Percentiles rank a stretch among this genome's conserved stretches.
Evolutionary conservation across 2,329 filamentous ascomycete genomes (phyloP).

Genomic region (Lasiodiplodia theobromae): DNA sequence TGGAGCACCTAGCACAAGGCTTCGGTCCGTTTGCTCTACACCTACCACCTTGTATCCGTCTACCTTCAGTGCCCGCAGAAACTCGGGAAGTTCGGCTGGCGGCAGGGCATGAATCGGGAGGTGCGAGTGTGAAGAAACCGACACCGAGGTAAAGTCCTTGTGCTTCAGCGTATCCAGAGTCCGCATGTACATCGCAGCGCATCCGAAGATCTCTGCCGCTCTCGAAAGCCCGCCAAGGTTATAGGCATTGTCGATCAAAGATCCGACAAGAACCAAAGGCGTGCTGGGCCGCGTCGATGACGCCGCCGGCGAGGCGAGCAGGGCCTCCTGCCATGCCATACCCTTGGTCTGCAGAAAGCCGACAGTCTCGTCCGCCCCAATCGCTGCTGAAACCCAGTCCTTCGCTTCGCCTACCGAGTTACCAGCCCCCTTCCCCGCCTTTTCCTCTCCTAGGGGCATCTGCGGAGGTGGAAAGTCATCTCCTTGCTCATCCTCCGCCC

Average conservation of each 20-base stretch:
- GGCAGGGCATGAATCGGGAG: conserved; percentile 53
- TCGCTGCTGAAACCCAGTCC: neutral
- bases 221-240: conserved; percentile 60
- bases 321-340: conserved; percentile 50
- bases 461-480: conserved; percentile 35
- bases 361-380: neutral
- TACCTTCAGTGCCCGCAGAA: conserved; percentile 50
- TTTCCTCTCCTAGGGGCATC: conserved; percentile 42
- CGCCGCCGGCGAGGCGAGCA: conserved; percentile 38
- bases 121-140: conserved; percentile 58
- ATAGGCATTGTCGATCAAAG: conserved; percentile 58
- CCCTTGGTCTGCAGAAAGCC: conserved; percentile 60
- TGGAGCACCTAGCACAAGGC: conserved; percentile 51
- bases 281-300: conserved; percentile 38
- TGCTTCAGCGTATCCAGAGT: conserved; percentile 50
- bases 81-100: conserved; percentile 43
- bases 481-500: conserved; percentile 36
- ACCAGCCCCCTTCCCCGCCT: neutral
- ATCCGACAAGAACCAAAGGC: conserved; percentile 57
- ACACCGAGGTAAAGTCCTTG: conserved; percentile 58
- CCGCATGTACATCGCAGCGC: conserved; percentile 53
- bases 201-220: conserved; percentile 60
- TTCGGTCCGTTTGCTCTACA: conserved; percentile 62
- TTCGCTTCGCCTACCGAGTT: neutral
- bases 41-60: conserved; percentile 60